Percentiles rank a stretch among this genome's conserved stretches.
phyloP scores from a whole-genome alignment of 129 eudicot genomes.

The Pittosporum tobira region DNA sequence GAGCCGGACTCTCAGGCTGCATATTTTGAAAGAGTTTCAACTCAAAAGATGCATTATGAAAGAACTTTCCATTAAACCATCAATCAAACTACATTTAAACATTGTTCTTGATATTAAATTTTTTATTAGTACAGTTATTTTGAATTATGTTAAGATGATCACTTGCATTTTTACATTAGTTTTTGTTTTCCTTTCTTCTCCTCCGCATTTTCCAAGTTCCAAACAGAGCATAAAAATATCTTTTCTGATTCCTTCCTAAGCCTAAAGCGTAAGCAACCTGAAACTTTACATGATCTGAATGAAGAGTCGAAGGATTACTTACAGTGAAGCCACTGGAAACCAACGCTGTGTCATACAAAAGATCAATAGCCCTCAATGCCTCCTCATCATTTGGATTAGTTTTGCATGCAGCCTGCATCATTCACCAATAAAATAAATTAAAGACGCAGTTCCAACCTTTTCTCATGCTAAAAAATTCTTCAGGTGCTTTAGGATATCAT shows the following conservation, averaged over 20 bases:
- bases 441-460: neutral
- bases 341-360: conserved; percentile 81
- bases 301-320: conserved; percentile 21
- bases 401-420: conserved; percentile 68
- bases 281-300: neutral
- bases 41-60: no score
- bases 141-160: no score
- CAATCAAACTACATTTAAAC: neutral
- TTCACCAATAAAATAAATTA: neutral
- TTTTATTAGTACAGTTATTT: no score
- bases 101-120: no score
- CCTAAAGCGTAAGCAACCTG: no score
- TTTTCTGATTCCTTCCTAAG: no score
- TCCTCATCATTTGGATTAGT: conserved; percentile 71
- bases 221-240: no score
- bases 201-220: no score
- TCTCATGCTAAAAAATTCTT: neutral
- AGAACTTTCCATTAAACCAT: no score
- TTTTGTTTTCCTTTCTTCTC: no score
- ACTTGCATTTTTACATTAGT: no score
- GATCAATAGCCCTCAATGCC: conserved; percentile 87
- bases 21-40: conserved; percentile 1
- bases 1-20: conserved; percentile 92
- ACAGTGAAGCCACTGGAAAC: conserved; percentile 94
- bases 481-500: neutral